Evolutionary conservation across 2,329 filamentous ascomycete genomes (phyloP).

Genomic region (Colletotrichum aenigma): DNA sequence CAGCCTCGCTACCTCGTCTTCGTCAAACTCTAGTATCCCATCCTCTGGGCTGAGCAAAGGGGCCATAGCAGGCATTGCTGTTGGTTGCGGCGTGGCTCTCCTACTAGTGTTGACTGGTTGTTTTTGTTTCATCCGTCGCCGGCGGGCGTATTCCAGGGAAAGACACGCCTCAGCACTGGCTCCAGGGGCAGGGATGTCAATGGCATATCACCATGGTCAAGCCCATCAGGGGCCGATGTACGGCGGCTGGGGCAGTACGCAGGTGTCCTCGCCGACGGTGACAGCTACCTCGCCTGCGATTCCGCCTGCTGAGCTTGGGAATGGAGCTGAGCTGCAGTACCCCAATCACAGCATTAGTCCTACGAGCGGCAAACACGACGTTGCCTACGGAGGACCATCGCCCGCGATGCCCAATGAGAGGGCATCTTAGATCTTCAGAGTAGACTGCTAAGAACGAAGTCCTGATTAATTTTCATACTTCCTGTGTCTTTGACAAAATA

Average conservation of each 20-base stretch:
- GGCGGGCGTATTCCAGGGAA: not conserved
- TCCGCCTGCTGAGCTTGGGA: not conserved
- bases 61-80: not conserved
- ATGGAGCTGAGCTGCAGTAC: not conserved
- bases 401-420: rapidly evolving
- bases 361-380: not conserved
- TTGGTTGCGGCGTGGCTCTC: not conserved
- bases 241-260: not conserved
- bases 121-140: not conserved
- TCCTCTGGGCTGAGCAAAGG: not conserved
- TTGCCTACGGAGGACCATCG: not conserved
- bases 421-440: rapidly evolving
- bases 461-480: too few species aligned
- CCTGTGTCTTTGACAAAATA: too few species aligned
- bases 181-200: not conserved
- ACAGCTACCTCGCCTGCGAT: not conserved
- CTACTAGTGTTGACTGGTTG: rapidly evolving
- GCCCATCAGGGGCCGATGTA: not conserved
- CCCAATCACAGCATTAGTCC: not conserved
- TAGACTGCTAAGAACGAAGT: too few species aligned
- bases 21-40: not conserved
- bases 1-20: not conserved
- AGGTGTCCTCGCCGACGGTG: not conserved
- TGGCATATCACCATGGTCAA: not conserved
- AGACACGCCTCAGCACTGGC: not conserved